Conservation (phyloP, 2,329 filamentous ascomycete genomes). For the Colletotrichum sp. region DNA sequence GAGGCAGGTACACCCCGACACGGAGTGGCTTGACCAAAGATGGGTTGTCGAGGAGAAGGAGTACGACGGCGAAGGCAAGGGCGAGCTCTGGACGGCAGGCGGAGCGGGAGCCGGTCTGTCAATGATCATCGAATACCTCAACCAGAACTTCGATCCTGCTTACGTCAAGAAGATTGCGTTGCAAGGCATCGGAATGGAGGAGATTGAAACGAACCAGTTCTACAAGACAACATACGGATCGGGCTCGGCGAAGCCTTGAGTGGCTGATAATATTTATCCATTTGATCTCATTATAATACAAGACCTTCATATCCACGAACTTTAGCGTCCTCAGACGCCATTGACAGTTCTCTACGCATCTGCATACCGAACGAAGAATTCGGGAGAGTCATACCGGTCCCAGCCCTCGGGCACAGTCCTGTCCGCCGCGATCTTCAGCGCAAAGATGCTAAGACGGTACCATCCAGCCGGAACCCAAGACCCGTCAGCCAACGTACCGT, state of each 20-base stretch:
- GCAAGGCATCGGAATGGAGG: not conserved
- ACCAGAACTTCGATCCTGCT: conserved; percentile 9
- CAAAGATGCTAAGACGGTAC: conserved; percentile 47
- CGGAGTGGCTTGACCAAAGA: conserved; percentile 41
- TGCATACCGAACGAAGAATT: conserved; percentile 50
- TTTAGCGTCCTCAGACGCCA: not conserved
- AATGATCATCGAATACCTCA: conserved; percentile 9
- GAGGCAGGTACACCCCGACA: conserved; percentile 32
- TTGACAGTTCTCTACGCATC: not conserved
- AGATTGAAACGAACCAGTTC: conserved; percentile 12
- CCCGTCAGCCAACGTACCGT: conserved; percentile 52
- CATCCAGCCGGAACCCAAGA: conserved; percentile 51
- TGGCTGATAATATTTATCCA: not conserved
- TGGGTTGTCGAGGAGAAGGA: conserved; percentile 42
- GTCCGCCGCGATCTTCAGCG: conserved; percentile 21
- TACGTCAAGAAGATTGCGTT: conserved; percentile 10
- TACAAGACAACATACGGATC: conserved; percentile 2
- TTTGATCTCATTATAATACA: not conserved
- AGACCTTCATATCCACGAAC: not conserved
- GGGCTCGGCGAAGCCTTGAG: not conserved
- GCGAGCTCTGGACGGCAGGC: conserved; percentile 41
- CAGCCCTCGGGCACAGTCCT: conserved; percentile 12
- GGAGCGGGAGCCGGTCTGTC: conserved; percentile 38
- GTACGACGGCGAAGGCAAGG: conserved; percentile 27
- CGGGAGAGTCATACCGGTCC: conserved; percentile 37